phyloP scores from a whole-genome alignment of 768 basidiomycete genomes.

The Tricholoma saponaceum region DNA sequence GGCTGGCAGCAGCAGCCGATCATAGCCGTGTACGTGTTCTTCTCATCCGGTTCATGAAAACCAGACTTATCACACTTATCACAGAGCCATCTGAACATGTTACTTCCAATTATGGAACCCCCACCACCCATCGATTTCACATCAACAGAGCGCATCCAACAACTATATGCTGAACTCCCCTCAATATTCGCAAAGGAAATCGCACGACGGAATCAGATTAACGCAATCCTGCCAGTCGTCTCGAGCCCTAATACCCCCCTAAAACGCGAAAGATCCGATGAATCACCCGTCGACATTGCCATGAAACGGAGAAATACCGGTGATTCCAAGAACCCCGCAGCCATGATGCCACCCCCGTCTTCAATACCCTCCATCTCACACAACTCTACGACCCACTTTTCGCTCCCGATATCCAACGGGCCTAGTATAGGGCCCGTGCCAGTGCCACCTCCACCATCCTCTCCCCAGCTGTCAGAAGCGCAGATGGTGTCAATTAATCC shows the following conservation, averaged over 20 bases:
- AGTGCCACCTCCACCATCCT: constrained; percentile 13
- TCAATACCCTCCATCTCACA: constrained; percentile 21
- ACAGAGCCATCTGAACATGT: constrained; percentile 30
- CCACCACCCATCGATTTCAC: constrained; percentile 47
- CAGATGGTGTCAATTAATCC: constrained; percentile 11
- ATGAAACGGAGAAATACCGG: constrained; percentile 72
- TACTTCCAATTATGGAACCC: constrained; percentile 55
- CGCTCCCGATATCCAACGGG: constrained; percentile 10
- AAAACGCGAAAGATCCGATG: constrained; percentile 63
- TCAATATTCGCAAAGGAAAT: constrained; percentile 60
- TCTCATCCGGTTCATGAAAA: constrained; percentile 7
- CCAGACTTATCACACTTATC: constrained; percentile 3
- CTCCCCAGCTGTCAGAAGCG: constrained; percentile 17
- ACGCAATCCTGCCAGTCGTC: constrained; percentile 6
- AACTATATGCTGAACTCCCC: constrained; percentile 61
- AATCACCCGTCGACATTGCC: constrained; percentile 29
- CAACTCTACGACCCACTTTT: constrained; percentile 6
- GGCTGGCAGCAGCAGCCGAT: constrained; percentile 69
- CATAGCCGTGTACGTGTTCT: constrained; percentile 40
- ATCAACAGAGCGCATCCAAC: constrained; percentile 57
- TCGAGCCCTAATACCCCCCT: constrained; percentile 25
- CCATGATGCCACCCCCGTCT: constrained; percentile 39
- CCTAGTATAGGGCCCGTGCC: not conserved
- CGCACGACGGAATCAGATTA: constrained; percentile 37
- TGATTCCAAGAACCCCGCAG: constrained; percentile 41